Percentiles rank a stretch among this genome's conserved stretches.
phyloP scores from a whole-genome alignment of 306 rosid genomes.

The Gillenia trifoliata region DNA sequence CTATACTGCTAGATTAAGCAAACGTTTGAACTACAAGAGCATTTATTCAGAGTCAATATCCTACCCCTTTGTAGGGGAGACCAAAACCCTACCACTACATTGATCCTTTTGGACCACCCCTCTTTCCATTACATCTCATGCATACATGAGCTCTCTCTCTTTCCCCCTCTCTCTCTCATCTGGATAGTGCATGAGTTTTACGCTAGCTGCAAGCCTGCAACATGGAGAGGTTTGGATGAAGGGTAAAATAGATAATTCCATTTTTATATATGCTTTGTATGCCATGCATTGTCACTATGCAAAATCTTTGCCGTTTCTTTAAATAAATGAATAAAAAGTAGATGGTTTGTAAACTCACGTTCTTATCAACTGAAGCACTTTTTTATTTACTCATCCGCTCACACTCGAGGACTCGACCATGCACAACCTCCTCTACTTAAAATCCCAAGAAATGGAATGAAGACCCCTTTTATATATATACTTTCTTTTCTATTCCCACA shows the following conservation, averaged over 20 bases:
- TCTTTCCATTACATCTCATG: conserved; percentile 1
- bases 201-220: background rate
- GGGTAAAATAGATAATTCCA: background rate
- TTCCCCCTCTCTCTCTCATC: no score
- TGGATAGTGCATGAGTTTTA: background rate
- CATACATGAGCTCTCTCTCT: background rate
- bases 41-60: conserved; percentile 65
- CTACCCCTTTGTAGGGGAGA: conserved; percentile 50
- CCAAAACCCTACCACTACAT: conserved; percentile 52
- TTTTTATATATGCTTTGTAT: background rate
- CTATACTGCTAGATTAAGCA: conserved; percentile 14
- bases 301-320: background rate
- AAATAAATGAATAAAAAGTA: background rate
- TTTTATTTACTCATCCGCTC: background rate
- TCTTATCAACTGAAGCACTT: background rate
- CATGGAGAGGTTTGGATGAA: background rate
- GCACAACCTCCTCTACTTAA: conserved; percentile 4
- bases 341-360: background rate
- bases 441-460: conserved; percentile 30
- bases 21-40: conserved; percentile 42
- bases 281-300: background rate
- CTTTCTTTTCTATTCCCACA: conserved; percentile 24
- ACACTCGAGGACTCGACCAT: background rate
- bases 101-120: conserved; percentile 38
- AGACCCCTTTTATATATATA: background rate